phyloP scores from a whole-genome alignment of 2,329 filamentous ascomycete species.

The Botrytis elliptica region DNA sequence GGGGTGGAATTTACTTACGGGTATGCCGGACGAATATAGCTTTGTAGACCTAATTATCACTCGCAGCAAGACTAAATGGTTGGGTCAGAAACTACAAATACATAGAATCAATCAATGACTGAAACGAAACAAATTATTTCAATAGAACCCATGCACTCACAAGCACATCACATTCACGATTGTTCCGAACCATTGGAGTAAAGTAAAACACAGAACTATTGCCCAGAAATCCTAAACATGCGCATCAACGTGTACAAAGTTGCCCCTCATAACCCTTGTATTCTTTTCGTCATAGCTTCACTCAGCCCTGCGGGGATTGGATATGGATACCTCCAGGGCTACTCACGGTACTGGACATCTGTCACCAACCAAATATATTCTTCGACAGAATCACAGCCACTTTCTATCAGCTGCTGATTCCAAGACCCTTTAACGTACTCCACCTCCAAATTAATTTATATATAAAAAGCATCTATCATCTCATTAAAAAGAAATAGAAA shows the following conservation, averaged over 20 bases:
- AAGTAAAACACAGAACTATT: not conserved
- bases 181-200: not conserved
- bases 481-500: not conserved
- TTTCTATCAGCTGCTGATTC: slow-evolving; percentile 14
- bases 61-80: not conserved
- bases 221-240: slow-evolving; percentile 5
- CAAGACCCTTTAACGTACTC: not conserved
- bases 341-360: slow-evolving; percentile 23
- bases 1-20: not conserved
- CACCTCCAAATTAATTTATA: not conserved
- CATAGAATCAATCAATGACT: not conserved
- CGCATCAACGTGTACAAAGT: slow-evolving; percentile 22
- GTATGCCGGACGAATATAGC: not conserved
- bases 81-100: not conserved
- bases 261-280: slow-evolving; percentile 1
- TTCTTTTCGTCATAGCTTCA: slow-evolving; percentile 21
- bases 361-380: not conserved
- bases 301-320: slow-evolving; percentile 27
- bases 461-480: not conserved
- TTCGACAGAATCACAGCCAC: slow-evolving; percentile 9
- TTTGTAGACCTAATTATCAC: not conserved
- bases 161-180: not conserved
- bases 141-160: not conserved
- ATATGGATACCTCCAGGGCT: not conserved
- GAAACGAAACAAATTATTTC: not conserved